Percentiles rank a stretch among this genome's conserved stretches.
Evolutionary conservation across 73 alveolate species (phyloP).

Genomic region (Blepharisma japonicum): DNA sequence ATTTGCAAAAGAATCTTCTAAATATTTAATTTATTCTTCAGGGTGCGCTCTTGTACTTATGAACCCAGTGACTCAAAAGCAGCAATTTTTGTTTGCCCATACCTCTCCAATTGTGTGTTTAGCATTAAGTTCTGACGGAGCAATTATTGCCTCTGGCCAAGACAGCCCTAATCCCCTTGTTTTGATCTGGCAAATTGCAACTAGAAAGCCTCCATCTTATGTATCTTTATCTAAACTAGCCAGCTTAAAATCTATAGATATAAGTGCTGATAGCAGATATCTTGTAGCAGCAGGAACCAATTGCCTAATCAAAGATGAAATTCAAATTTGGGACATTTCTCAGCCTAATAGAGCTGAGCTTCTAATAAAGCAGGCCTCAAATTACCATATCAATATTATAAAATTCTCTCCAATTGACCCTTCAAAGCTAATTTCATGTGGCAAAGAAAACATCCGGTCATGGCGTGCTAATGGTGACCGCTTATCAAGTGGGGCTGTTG

Average conservation of each 20-base stretch:
- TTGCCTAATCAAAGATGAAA: constrained; percentile 47
- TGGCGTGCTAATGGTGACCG: constrained; percentile 77
- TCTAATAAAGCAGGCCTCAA: constrained; percentile 65
- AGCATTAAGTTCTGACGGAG: constrained; percentile 54
- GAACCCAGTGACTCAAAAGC: constrained; percentile 47
- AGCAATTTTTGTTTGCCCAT: constrained; percentile 61
- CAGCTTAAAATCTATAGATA: constrained; percentile 42
- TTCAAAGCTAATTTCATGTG: constrained; percentile 74
- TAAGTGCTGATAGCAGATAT: constrained; percentile 47
- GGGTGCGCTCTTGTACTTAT: constrained; percentile 58
- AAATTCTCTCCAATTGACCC: constrained; percentile 82
- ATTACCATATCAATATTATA: constrained; percentile 57
- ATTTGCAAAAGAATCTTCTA: no score
- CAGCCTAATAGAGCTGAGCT: constrained; percentile 46
- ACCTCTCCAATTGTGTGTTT: constrained; percentile 46
- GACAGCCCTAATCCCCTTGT: constrained; percentile 43
- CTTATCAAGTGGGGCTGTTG: constrained; percentile 80
- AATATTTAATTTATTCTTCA: constrained; percentile 51
- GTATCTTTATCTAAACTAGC: constrained; percentile 40
- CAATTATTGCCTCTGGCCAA: constrained; percentile 54
- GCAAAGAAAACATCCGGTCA: constrained; percentile 84
- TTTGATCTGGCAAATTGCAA: constrained; percentile 55
- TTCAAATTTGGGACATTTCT: constrained; percentile 79
- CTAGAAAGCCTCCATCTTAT: constrained; percentile 45
- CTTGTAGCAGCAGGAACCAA: constrained; percentile 54